These are phyloP conservation scores for Setaria italica DNA, from an alignment of 202 grass and related monocot species.

Conservation along the genomic window DNA sequence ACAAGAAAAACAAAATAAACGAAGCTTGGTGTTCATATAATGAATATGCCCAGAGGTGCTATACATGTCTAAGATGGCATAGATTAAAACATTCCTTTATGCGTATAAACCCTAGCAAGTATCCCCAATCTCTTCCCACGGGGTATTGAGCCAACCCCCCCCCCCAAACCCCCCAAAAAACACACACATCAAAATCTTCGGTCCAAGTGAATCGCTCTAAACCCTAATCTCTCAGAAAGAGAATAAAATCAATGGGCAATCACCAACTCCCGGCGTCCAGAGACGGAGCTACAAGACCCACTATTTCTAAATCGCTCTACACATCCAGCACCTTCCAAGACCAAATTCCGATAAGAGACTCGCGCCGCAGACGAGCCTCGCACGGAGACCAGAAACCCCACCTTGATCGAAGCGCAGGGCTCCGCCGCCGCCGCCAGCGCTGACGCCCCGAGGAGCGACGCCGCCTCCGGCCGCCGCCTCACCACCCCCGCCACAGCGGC, in stretches of 20 bases:
- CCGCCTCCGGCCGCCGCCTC: neutral
- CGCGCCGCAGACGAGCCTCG: too few relatives aligned
- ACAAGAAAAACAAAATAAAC: neutral
- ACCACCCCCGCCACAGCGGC: neutral
- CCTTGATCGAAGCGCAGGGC: conserved; percentile 34
- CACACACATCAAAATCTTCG: neutral
- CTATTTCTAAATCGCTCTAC: neutral
- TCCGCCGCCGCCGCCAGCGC: neutral
- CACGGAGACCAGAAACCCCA: neutral
- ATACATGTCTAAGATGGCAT: neutral
- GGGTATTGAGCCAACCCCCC: neutral
- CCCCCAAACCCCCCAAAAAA: too few relatives aligned
- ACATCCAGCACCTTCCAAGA: neutral
- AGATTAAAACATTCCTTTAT: neutral
- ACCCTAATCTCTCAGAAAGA: neutral
- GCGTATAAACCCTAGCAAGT: neutral
- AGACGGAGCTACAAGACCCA: too few relatives aligned
- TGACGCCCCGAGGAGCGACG: conserved; percentile 7
- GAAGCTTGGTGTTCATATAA: neutral
- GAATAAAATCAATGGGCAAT: too few relatives aligned
- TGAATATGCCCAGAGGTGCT: neutral
- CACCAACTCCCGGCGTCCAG: too few relatives aligned
- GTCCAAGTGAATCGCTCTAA: neutral
- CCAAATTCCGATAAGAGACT: neutral
- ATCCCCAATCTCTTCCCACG: neutral